A percentile compares a stretch with the other conserved stretches of the same genome.
These are phyloP conservation scores for Ilyonectria robusta DNA, from an alignment of 2,329 filamentous ascomycete species.

Conservation along the genomic window DNA sequence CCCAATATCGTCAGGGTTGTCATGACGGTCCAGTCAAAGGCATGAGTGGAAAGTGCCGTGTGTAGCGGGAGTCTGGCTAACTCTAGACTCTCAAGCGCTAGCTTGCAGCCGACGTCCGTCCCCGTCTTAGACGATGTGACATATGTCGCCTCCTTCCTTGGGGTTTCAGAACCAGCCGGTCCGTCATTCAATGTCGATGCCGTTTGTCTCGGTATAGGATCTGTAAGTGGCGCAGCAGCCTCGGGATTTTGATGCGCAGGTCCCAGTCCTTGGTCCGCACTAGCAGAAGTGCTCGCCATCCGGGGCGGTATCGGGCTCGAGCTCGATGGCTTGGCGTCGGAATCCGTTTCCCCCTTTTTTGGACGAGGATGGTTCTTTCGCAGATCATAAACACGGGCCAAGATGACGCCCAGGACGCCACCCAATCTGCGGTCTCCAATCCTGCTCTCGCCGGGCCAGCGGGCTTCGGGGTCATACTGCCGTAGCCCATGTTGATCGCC, in stretches of 20 bases:
- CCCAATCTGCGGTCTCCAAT: constrained; percentile 28
- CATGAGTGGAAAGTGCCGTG: constrained; percentile 24
- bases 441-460: constrained; percentile 34
- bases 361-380: constrained; percentile 24
- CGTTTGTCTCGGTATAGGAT: background rate
- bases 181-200: background rate
- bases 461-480: constrained; percentile 30
- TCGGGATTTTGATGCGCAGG: background rate
- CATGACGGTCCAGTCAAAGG: constrained; percentile 35
- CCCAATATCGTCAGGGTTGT: constrained; percentile 32
- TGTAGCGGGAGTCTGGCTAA: constrained; percentile 29
- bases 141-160: background rate
- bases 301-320: constrained; percentile 8
- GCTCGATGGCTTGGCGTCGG: background rate
- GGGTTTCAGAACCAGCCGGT: background rate
- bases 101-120: constrained; percentile 8
- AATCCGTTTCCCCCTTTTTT: constrained; percentile 12
- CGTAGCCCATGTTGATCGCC: constrained; percentile 22
- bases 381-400: constrained; percentile 31
- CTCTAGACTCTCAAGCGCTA: constrained; percentile 32
- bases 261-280: constrained; percentile 1
- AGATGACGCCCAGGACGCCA: constrained; percentile 32
- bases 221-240: background rate
- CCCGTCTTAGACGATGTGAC: background rate
- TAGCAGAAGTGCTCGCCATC: constrained; percentile 1